Percentiles rank a stretch among this genome's conserved stretches.
Conservation (phyloP, 345 rosid species). For the Lumnitzera racemosa region DNA sequence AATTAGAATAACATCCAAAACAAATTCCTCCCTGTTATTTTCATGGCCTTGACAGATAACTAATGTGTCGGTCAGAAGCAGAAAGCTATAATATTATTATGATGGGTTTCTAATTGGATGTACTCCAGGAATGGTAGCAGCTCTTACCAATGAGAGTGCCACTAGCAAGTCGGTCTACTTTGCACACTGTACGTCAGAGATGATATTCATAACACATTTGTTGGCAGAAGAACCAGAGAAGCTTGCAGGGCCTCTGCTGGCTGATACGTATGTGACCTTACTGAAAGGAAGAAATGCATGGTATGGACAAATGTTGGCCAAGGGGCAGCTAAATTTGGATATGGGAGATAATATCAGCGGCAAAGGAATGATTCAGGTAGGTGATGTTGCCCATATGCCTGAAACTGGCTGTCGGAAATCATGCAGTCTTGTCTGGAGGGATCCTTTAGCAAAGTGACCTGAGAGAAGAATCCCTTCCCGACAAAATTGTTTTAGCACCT, state of each 20-base stretch:
- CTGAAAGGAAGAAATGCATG: conserved; percentile 83
- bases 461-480: too few relatives aligned
- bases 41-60: too few relatives aligned
- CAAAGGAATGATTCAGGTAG: conserved; percentile 87
- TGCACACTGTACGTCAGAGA: conserved; percentile 83
- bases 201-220: conserved; percentile 82
- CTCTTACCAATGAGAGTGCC: conserved; percentile 77
- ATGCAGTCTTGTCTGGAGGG: too few relatives aligned
- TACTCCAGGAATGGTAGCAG: conserved; percentile 66
- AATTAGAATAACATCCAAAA: too few relatives aligned
- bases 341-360: conserved; percentile 83
- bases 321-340: conserved; percentile 62
- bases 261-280: conserved; percentile 74
- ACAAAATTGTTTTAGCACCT: too few relatives aligned
- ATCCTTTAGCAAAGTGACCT: too few relatives aligned
- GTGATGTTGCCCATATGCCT: not conserved
- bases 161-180: conserved; percentile 82
- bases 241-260: conserved; percentile 79
- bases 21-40: too few relatives aligned
- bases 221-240: conserved; percentile 77
- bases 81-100: not conserved
- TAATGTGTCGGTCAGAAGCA: not conserved
- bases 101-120: not conserved
- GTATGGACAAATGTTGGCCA: conserved; percentile 81
- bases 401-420: too few relatives aligned